Base-by-base conservation (phyloP, 2,329 filamentous ascomycete species). In the Penicillium sp. region DNA sequence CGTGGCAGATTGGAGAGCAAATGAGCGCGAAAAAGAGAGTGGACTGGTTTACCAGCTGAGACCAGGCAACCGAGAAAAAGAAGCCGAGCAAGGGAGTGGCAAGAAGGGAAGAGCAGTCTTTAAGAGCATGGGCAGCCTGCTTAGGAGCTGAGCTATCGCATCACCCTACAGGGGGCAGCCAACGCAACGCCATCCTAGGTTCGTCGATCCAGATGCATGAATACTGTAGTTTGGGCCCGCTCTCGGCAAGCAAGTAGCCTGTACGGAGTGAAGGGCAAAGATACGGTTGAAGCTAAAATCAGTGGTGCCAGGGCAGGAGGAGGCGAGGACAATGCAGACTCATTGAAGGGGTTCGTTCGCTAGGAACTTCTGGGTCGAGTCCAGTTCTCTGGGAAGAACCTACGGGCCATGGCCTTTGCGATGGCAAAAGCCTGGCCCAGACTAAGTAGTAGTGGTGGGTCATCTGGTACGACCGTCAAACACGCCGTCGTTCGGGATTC, bases 281-380 rank as follows among this genome's bases (percentile, higher is more conserved):
- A 50, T 60, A 54, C 50, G 54, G 61, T 57, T 59, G 64, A 61
- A 61, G 64, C 55, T 63, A 69, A 62, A 65, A 65, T 55, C 15
- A 60, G 59, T 61, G 57, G 51, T 41, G 53, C 55, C 15, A 61
- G 52, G 54, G 57, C 31, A 31, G 51, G 52, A 15, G 47, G 31
- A 55, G 52, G 48, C 45, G 49, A 14, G 45, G 45, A 54, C 49
- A 15, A 54, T 63, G 58, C 55, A 61, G 39, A 37, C 34, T 57
- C 50, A 56, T 41, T n/a, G 49, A 54, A 62, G 4, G 20, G 42
- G 35, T 49, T 55, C 28, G 5, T 48, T 51, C 38, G 53, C 42
- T 15, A 49, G 55, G 55, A 55, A 55, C 49, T 17, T 25, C 42
- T 52, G 39, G 41, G 38, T 39, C 34, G 28, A 49, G 45, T n/a